Evolutionary conservation across 345 rosid species (phyloP), one percentile per base, ranked within the genome.

Genomic region (Physaria fendleri): DNA sequence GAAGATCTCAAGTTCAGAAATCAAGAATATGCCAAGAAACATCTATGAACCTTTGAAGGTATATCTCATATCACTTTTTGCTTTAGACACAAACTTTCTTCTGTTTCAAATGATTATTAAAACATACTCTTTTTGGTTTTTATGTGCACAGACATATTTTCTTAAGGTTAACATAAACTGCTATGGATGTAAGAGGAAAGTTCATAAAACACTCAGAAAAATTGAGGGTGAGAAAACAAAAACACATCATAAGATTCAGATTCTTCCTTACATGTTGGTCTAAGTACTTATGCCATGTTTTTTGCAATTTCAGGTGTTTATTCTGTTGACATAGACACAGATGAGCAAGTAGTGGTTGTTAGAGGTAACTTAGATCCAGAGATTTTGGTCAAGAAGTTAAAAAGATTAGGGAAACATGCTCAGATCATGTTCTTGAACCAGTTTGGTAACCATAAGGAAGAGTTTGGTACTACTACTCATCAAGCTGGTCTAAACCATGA

Each of bases 131-230:
- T 20, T 4, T 39, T 38, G 46, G 4, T 28, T 35, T 50, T 49
- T 33, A 14, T 65, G 57, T 17, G 2, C n/a, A 27, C 75, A 87
- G 97, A 85, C 79, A 20, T 71, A 75, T 74, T 24, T 74, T 62
- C 87, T 89, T 56, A 82, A 76, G 57, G 91, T 84, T 2, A 77
- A 81, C 63, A 70, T 89, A 16, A 80, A 89, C 66, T 89, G 97
- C 21, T 78, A 78, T 63, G 91, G 97, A 6, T 89, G 97, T 77
- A 65, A 75, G 52, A 66, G 50, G 50, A 85, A 73, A 68, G 91
- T 89, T 65, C 79, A 74, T 82, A 89, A 82, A 63, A 78, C 84
- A 43, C 74, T 85, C 16, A 43, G 76, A 55, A 89, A 82, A 72
- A 78, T 84, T 74, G 81, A 89, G 55, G 97, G 97, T 77, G 17